Conservation (phyloP, 768 basidiomycete genomes). For the Lactarius evosmus region DNA sequence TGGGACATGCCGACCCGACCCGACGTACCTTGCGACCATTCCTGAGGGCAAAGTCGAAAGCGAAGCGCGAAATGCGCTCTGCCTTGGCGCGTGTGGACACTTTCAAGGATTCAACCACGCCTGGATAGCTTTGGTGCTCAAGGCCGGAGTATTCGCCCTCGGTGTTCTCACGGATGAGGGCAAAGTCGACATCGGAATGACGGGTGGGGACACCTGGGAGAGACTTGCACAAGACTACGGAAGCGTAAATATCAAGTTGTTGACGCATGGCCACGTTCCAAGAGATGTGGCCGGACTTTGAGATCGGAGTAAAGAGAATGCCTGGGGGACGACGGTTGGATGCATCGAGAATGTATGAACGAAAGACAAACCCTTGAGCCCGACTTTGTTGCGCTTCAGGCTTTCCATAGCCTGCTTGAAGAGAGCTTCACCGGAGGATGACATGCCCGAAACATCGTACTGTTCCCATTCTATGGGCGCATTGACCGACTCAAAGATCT, state of each 20-base stretch:
- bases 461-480: slow-evolving; percentile 99
- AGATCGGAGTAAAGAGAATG: slow-evolving; percentile 97
- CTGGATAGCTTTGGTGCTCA: slow-evolving; percentile 97
- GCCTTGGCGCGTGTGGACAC: slow-evolving; percentile 94
- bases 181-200: slow-evolving; percentile 96
- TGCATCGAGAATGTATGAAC: background rate
- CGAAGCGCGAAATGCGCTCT: slow-evolving; percentile 94
- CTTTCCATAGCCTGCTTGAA: slow-evolving; percentile 99
- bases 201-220: slow-evolving; percentile 94
- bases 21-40: slow-evolving; percentile 89
- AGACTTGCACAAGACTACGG: slow-evolving; percentile 97
- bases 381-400: slow-evolving; percentile 94
- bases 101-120: slow-evolving; percentile 97
- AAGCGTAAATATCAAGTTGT: slow-evolving; percentile 98
- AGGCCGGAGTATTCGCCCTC: slow-evolving; percentile 99
- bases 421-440: slow-evolving; percentile 87
- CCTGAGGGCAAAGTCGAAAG: slow-evolving; percentile 98
- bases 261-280: slow-evolving; percentile 99
- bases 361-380: slow-evolving; percentile 80
- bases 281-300: slow-evolving; percentile 93
- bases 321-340: slow-evolving; percentile 46
- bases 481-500: slow-evolving; percentile 96
- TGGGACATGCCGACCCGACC: slow-evolving; percentile 20
- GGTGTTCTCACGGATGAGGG: slow-evolving; percentile 99
- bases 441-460: slow-evolving; percentile 96